phyloP scores from a whole-genome alignment of 2,329 filamentous ascomycete species.

The Arthrobotrys pseudoclavata region DNA sequence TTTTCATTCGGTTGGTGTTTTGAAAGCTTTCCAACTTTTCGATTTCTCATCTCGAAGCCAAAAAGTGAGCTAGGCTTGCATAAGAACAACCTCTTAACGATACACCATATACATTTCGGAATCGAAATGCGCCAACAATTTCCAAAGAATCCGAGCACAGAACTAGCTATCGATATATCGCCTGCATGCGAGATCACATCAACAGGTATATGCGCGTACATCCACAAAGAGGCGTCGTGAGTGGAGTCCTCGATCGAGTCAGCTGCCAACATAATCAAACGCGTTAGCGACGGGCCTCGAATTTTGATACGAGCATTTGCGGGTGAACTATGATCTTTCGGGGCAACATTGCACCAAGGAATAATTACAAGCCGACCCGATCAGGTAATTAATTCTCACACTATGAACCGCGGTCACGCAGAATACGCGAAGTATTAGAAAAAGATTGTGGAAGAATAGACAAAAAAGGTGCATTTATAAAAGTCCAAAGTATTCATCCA shows the following conservation, averaged over 20 bases:
- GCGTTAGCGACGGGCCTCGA: neutral
- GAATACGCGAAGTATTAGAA: no score
- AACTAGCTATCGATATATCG: neutral
- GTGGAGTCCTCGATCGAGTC: neutral
- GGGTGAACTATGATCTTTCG: neutral
- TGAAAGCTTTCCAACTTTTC: neutral
- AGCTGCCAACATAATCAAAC: constrained; percentile 12
- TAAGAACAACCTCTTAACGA: neutral
- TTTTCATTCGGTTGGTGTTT: constrained; percentile 5
- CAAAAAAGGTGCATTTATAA: no score
- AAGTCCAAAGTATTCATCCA: neutral
- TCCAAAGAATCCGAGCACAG: neutral
- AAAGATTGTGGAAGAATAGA: neutral
- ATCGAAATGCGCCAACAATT: neutral
- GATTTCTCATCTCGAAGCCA: neutral
- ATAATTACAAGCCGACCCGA: neutral
- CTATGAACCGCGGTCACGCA: no score
- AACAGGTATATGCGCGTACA: neutral
- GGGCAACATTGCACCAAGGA: neutral
- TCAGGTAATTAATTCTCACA: no score
- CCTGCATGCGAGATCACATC: neutral
- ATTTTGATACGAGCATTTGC: constrained; percentile 36
- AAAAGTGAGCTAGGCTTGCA: neutral
- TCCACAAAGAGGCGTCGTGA: neutral
- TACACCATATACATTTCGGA: no score